Conservation (phyloP, 345 rosid species). For the Eutrema heterophyllum region DNA sequence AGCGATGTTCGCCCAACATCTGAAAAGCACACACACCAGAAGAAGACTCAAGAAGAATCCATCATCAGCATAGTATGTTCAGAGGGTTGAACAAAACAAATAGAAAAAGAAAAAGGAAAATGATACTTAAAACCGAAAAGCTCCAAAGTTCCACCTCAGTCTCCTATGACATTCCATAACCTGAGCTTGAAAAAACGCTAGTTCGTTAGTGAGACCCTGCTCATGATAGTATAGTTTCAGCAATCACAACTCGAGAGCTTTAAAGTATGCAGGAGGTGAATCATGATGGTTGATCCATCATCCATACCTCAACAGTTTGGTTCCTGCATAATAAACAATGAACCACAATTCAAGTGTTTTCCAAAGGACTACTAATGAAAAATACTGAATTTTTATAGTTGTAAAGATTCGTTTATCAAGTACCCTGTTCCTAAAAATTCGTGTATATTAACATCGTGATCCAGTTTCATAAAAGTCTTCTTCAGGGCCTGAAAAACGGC, state of each 20-base stretch:
- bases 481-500: conserved; percentile 45
- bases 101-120: not conserved
- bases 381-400: too few species aligned
- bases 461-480: conserved; percentile 76
- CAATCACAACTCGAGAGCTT: conserved; percentile 3
- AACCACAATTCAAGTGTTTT: not conserved
- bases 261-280: not conserved
- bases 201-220: conserved; percentile 56
- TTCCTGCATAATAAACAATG: conserved; percentile 38
- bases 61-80: not conserved
- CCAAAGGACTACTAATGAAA: not conserved
- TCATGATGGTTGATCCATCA: not conserved
- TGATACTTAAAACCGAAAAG: not conserved
- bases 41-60: not conserved
- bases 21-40: conserved; percentile 24
- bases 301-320: conserved; percentile 52
- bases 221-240: conserved; percentile 14
- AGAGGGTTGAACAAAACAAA: not conserved
- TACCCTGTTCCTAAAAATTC: conserved; percentile 60
- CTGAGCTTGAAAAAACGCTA: conserved; percentile 39
- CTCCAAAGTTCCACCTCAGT: conserved; percentile 47
- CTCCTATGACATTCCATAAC: conserved; percentile 51
- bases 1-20: conserved; percentile 51
- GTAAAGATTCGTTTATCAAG: too few species aligned
- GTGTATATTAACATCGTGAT: conserved; percentile 64